Percentiles rank a stretch among this genome's conserved stretches.
These are phyloP conservation scores for Raffaelea deltoideospora DNA, from an alignment of 2,329 filamentous ascomycete species.

Conservation along the genomic window DNA sequence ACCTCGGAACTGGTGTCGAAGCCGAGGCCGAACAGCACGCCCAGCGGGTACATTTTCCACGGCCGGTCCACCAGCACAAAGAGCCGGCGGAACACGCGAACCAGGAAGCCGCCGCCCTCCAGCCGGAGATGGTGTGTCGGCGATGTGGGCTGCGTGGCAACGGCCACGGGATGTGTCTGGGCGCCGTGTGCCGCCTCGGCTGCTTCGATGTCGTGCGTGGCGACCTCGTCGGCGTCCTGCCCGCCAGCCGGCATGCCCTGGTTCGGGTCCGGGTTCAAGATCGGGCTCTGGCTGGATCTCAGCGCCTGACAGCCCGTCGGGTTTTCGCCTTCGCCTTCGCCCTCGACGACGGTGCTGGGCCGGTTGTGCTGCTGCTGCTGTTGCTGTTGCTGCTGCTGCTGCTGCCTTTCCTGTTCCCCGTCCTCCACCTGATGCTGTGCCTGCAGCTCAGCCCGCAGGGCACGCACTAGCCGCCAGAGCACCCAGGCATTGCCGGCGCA, in stretches of 20 bases:
- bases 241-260: too few relatives aligned
- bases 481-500: conserved; percentile 80
- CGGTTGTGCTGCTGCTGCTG: too few relatives aligned
- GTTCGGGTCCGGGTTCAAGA: too few relatives aligned
- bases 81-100: conserved; percentile 53
- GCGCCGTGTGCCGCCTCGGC: conserved; percentile 1
- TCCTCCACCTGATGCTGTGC: conserved; percentile 18
- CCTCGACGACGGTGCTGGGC: too few relatives aligned
- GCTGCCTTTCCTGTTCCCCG: conserved; percentile 11
- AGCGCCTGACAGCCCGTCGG: too few relatives aligned
- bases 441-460: conserved; percentile 47
- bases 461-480: conserved; percentile 57
- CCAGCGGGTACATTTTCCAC: conserved; percentile 95
- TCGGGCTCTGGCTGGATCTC: too few relatives aligned
- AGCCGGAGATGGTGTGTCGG: conserved; percentile 43
- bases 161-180: background rate
- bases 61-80: conserved; percentile 61
- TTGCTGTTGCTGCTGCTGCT: conserved; percentile 12
- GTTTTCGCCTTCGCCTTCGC: too few relatives aligned
- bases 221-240: conserved; percentile 5
- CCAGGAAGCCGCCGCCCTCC: conserved; percentile 63
- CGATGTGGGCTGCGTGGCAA: conserved; percentile 8
- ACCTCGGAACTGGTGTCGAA: conserved; percentile 96
- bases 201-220: conserved; percentile 4
- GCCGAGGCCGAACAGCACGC: conserved; percentile 76